Evolutionary conservation across 768 basidiomycete species (phyloP).

Genomic region (Agaricus blazei): DNA sequence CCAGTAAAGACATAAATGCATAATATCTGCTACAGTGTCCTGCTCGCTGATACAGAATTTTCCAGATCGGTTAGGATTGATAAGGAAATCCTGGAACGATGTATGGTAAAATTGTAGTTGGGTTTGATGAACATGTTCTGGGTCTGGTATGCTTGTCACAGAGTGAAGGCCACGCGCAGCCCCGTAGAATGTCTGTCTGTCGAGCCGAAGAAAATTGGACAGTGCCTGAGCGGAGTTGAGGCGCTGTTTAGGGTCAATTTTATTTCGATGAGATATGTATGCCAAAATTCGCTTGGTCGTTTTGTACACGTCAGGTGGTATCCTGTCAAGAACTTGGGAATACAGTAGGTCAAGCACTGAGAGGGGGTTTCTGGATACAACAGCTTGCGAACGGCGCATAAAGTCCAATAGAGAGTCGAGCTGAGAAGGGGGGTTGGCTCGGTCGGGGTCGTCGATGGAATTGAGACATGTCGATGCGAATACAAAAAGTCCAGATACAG

Average conservation of each 20-base stretch:
- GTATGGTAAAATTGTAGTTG: not conserved
- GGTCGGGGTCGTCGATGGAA: too few relatives aligned
- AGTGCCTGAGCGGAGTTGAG: not conserved
- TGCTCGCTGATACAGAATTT: not conserved
- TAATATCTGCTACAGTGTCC: not conserved
- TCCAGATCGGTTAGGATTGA: not conserved
- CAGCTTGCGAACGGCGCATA: too few relatives aligned
- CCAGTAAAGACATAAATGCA: not conserved
- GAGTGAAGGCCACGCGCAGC: not conserved
- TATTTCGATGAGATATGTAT: not conserved
- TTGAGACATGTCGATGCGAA: too few relatives aligned
- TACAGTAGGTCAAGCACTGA: too few relatives aligned
- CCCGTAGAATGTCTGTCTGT: not conserved
- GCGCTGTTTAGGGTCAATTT: too few relatives aligned
- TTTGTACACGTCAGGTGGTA: not conserved
- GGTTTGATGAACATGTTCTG: not conserved
- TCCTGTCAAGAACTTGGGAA: not conserved
- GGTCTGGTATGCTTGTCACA: not conserved
- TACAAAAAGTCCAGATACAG: too few relatives aligned
- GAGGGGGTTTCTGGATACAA: too few relatives aligned
- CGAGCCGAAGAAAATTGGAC: not conserved
- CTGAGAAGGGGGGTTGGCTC: too few relatives aligned
- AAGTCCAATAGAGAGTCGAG: too few relatives aligned
- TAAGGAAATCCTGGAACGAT: slow-evolving; percentile 4
- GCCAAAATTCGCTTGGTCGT: not conserved